These are phyloP conservation scores for California macrophylla DNA, from an alignment of 441 rosid genomes.

Conservation along the genomic window DNA sequence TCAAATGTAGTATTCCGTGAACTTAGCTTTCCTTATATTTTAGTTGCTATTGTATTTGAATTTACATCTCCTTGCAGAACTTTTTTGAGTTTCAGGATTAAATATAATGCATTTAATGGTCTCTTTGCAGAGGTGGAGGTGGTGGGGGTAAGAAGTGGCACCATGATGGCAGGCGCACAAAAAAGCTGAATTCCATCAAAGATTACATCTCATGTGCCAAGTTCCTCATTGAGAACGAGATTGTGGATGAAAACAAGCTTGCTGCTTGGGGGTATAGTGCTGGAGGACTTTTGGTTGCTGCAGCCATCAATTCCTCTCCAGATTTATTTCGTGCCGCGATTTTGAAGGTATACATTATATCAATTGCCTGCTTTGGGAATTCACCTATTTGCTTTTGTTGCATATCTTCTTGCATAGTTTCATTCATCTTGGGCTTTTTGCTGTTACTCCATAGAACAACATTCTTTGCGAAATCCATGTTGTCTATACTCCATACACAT, in stretches of 20 bases:
- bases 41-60: background rate
- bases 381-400: background rate
- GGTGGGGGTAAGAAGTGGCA: slow-evolving; percentile 82
- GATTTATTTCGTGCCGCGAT: slow-evolving; percentile 69
- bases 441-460: background rate
- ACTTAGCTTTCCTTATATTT: background rate
- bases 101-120: slow-evolving; percentile 18
- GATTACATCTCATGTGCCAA: slow-evolving; percentile 72
- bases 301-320: slow-evolving; percentile 69
- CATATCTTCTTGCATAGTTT: background rate
- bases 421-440: too few relatives aligned
- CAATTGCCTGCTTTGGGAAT: background rate
- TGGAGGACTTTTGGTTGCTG: slow-evolving; percentile 91
- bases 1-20: background rate
- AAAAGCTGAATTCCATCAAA: slow-evolving; percentile 58
- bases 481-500: too few relatives aligned
- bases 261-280: slow-evolving; percentile 93
- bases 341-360: slow-evolving; percentile 46
- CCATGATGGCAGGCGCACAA: slow-evolving; percentile 51
- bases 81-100: background rate
- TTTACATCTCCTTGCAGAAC: background rate
- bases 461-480: background rate
- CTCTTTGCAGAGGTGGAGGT: slow-evolving; percentile 74
- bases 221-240: slow-evolving; percentile 52
- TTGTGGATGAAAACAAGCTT: slow-evolving; percentile 65